These are phyloP conservation scores for Eucalyptus pumila DNA, from an alignment of 345 rosid species.

Conservation along the genomic window DNA sequence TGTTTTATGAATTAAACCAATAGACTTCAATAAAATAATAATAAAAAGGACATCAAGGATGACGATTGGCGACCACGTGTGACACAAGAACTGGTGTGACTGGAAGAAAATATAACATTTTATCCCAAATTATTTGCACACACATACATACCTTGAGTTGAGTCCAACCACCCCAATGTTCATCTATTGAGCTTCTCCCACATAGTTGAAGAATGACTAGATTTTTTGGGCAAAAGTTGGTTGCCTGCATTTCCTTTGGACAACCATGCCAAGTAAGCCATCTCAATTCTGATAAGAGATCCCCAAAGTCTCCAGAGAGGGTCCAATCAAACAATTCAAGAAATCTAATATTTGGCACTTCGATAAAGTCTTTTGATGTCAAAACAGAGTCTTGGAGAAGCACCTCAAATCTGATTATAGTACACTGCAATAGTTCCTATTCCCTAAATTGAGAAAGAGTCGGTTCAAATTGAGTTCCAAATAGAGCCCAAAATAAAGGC, in stretches of 20 bases:
- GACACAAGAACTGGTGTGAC: background rate
- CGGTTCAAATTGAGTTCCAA: background rate
- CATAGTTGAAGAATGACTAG: accelerated
- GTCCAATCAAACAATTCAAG: accelerated
- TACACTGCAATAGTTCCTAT: accelerated
- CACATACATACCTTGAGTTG: background rate
- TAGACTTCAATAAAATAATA: too few species aligned
- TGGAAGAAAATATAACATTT: background rate
- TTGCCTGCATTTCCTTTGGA: background rate
- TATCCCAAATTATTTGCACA: background rate
- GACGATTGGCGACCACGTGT: accelerated
- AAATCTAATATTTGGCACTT: background rate
- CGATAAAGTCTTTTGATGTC: background rate
- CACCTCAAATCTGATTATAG: accelerated
- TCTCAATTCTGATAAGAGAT: background rate
- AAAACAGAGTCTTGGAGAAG: background rate
- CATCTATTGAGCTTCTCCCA: accelerated
- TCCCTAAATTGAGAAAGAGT: background rate
- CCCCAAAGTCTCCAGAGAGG: background rate
- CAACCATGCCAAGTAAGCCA: accelerated
- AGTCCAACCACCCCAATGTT: background rate
- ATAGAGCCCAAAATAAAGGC: too few species aligned
- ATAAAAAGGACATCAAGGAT: too few species aligned
- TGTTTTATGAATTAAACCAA: too few species aligned
- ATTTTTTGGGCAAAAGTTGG: background rate